Base-by-base conservation (phyloP, 208 protist genomes). In the Endotrypanum monterogeii region DNA sequence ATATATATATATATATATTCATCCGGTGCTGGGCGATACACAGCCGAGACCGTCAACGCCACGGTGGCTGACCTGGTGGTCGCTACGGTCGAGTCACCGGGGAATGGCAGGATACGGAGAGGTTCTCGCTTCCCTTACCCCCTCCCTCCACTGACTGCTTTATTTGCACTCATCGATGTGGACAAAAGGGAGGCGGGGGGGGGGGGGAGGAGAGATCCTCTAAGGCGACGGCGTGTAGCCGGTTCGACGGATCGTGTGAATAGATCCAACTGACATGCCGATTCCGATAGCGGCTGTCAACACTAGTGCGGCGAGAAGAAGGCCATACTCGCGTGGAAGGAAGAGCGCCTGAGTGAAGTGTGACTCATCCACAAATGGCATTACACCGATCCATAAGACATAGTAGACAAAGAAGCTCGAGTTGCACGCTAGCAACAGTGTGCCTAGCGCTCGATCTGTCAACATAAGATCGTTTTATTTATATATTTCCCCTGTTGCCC, bases 271-370 rank as follows among this genome's bases (percentile, higher is more conserved):
- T 5, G 78, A 87, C 57, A 89, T 78, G 37, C 74, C 74, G 16
- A 89, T 44, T 16, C 78, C 77, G 20, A 93, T 25, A 11, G 65
- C 73, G 1, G 80, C 61, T 25, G 77, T 86, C 83, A 94, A 85
- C 39, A 94, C 60, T 20, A 84, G 48, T 5, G 84, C 80, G 0
- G 92, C 77, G 28, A 95, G 51, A 18, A 91, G 73, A 28, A 96
- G 76, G 0, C 89, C 92, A 70, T 94, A 96, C 83, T 94, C 90
- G 41, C 87, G 82, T 2, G 84, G 83, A 2, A 84, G 90, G 67
- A 96, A 96, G 28, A 94, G 78, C 14, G 48, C 35, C 52, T 96
- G 92, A 3, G 89, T 91, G 62, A 94, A 94, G 77, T 96, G 92
- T 12, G 80, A 89, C 25, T 79, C 74, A 39, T 95, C 92, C 56